Percentiles rank a stretch among this genome's conserved stretches.
These are phyloP conservation scores for Hericium rajendrae DNA, from an alignment of 768 basidiomycete species.

Conservation along the genomic window DNA sequence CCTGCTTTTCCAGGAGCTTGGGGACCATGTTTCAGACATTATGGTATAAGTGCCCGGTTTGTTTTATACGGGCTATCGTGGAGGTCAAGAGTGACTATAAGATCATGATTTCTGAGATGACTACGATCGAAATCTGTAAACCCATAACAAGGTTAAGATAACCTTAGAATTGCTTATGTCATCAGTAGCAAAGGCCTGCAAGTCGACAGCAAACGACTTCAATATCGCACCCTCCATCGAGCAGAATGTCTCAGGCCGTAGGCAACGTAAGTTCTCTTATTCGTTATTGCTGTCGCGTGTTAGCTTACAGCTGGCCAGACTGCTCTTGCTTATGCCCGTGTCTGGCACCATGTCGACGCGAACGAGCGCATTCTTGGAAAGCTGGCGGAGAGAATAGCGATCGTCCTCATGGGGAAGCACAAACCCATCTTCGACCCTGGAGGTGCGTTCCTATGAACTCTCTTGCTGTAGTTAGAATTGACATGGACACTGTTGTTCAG, in stretches of 20 bases:
- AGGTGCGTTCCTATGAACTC: conserved; percentile 36
- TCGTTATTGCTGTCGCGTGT: neutral
- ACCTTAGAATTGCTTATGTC: no score
- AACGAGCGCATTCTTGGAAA: conserved; percentile 88
- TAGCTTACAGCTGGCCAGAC: conserved; percentile 42
- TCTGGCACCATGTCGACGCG: conserved; percentile 95
- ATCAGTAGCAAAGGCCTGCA: no score
- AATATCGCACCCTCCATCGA: neutral
- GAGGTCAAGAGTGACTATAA: no score
- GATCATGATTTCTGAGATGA: neutral
- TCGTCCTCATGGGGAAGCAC: conserved; percentile 98
- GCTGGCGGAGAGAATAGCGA: conserved; percentile 87
- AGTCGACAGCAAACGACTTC: no score
- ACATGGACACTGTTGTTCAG: conserved; percentile 29
- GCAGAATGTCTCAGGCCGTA: conserved; percentile 66
- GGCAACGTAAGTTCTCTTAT: conserved; percentile 54
- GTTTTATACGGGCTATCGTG: neutral
- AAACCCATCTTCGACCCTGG: conserved; percentile 94
- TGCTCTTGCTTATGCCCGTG: conserved; percentile 87
- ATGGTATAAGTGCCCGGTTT: neutral
- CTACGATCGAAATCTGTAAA: neutral
- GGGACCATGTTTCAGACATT: neutral
- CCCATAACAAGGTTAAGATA: neutral
- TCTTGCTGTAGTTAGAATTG: neutral
- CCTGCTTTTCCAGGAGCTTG: neutral